phyloP scores from a whole-genome alignment of 2,329 filamentous ascomycete genomes.

The Rhinocladiella mackenziei region DNA sequence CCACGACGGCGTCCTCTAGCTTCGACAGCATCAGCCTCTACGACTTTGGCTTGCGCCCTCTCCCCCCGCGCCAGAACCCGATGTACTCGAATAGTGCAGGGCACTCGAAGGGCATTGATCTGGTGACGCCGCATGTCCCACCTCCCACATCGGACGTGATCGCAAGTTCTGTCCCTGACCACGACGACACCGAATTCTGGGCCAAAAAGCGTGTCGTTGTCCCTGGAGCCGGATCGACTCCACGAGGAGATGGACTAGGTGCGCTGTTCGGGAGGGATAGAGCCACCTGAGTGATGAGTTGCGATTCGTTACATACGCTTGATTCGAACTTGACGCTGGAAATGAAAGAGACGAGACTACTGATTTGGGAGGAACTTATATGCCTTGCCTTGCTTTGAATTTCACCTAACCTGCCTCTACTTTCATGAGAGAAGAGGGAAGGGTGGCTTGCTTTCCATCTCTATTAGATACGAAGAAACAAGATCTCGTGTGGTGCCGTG shows the following conservation, averaged over 20 bases:
- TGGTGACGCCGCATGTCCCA: conserved; percentile 40
- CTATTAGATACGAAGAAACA: too few species aligned
- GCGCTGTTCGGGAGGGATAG: conserved; percentile 17
- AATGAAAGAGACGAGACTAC: too few species aligned
- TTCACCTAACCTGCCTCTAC: too few species aligned
- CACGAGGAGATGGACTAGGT: conserved; percentile 17
- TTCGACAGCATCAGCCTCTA: conserved; percentile 31
- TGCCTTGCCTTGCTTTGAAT: too few species aligned
- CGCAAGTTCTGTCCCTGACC: conserved; percentile 7
- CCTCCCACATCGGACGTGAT: conserved; percentile 13
- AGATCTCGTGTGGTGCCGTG: too few species aligned
- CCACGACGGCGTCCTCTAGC: conserved; percentile 39
- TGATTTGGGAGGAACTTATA: too few species aligned
- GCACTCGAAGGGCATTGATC: conserved; percentile 34
- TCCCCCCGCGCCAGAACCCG: conserved; percentile 41
- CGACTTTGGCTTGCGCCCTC: conserved; percentile 35
- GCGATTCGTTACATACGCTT: too few species aligned
- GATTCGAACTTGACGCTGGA: not conserved
- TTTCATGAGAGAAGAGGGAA: too few species aligned
- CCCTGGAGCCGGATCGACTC: conserved; percentile 10
- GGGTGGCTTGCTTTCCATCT: too few species aligned
- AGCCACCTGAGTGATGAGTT: too few species aligned
- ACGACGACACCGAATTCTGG: conserved; percentile 18
- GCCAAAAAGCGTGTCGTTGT: conserved; percentile 21
- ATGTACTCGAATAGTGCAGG: conserved; percentile 34